These are phyloP conservation scores for Penicillium capsulatum DNA, from an alignment of 2,329 filamentous ascomycete genomes.

Conservation along the genomic window DNA sequence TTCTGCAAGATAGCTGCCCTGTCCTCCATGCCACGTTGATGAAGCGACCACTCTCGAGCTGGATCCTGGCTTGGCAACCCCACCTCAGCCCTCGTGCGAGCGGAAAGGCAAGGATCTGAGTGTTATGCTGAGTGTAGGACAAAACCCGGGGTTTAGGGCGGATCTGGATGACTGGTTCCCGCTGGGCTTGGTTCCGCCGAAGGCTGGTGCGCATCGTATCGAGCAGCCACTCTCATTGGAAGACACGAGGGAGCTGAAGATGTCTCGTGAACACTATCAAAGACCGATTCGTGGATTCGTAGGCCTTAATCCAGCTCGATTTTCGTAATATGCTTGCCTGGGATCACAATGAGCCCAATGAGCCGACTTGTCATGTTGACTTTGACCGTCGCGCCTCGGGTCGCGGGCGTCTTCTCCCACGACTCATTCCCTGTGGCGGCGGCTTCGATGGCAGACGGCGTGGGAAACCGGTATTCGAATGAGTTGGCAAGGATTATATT, in stretches of 20 bases:
- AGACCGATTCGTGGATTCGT: conserved; percentile 9
- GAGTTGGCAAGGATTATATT: conserved; percentile 84
- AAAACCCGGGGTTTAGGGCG: conserved; percentile 2
- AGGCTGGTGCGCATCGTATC: conserved; percentile 3
- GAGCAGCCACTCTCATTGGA: conserved; percentile 12
- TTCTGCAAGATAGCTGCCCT: conserved; percentile 13
- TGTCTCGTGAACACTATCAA: conserved; percentile 11
- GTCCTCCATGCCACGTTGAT: conserved; percentile 18
- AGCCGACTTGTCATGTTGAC: conserved; percentile 79
- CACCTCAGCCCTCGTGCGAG: conserved; percentile 6
- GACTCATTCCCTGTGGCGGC: conserved; percentile 31
- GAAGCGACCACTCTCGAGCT: neutral
- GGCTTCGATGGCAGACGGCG: conserved; percentile 46
- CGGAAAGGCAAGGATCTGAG: conserved; percentile 6
- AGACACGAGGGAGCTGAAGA: conserved; percentile 1
- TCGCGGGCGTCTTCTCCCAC: conserved; percentile 19
- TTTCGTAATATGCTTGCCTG: conserved; percentile 76
- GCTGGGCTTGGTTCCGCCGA: conserved; percentile 6
- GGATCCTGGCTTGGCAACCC: conserved; percentile 12
- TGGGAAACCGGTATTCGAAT: conserved; percentile 82
- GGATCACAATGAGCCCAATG: conserved; percentile 84
- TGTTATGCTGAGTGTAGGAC: conserved; percentile 3
- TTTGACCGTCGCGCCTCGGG: conserved; percentile 42
- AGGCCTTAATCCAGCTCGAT: conserved; percentile 76
- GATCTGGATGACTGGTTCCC: neutral